Evolutionary conservation across 1,139 yeast genomes (phyloP).

Genomic region (Suhomyces coccinellae): DNA sequence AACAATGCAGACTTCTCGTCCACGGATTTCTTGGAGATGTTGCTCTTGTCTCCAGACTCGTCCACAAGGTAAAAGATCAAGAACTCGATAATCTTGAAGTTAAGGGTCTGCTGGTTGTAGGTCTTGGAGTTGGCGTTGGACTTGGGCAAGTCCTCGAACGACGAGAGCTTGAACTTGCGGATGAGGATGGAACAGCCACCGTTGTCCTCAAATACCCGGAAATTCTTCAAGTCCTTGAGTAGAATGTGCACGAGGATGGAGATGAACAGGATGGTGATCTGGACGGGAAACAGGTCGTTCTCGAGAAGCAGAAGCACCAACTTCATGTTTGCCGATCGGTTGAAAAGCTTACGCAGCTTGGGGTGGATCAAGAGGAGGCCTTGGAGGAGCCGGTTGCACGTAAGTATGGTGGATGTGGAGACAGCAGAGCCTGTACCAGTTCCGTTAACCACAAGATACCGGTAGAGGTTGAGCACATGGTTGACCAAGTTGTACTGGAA

Average conservation of each 20-base stretch:
- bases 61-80: constrained; percentile 70
- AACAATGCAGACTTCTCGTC: constrained; percentile 58
- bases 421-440: not conserved
- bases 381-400: constrained; percentile 51
- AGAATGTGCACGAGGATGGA: constrained; percentile 62
- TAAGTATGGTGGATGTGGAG: constrained; percentile 17
- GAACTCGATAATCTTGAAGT: constrained; percentile 68
- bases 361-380: constrained; percentile 67
- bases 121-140: constrained; percentile 3
- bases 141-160: constrained; percentile 13
- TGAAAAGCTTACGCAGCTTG: constrained; percentile 50
- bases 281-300: constrained; percentile 15
- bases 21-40: constrained; percentile 32
- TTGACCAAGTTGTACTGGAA: constrained; percentile 50
- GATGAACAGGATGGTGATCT: constrained; percentile 45
- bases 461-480: constrained; percentile 33
- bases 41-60: constrained; percentile 42
- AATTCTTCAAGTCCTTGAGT: constrained; percentile 56
- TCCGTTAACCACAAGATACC: constrained; percentile 1
- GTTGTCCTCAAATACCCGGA: constrained; percentile 59
- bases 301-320: constrained; percentile 30
- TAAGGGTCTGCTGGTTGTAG: constrained; percentile 40
- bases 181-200: constrained; percentile 62
- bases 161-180: constrained; percentile 28
- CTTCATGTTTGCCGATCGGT: constrained; percentile 32